Conservation (phyloP, 2,329 filamentous ascomycete genomes). For the Colletotrichum brevisporum region DNA sequence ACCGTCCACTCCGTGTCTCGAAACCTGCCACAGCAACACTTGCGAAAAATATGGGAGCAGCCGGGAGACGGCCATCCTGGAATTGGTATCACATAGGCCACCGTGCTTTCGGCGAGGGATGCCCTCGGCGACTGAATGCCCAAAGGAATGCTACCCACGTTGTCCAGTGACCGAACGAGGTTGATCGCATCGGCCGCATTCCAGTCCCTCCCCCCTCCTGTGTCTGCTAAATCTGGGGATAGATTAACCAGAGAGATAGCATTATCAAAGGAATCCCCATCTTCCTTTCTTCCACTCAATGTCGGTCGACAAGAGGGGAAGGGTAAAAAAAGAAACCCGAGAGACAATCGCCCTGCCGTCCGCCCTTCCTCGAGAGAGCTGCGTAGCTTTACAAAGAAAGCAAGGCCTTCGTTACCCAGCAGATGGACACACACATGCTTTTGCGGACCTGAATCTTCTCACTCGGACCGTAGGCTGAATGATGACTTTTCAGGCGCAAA, state of each 20-base stretch:
- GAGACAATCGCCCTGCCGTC: conserved; percentile 17
- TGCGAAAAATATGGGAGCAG: conserved; percentile 36
- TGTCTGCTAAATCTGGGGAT: conserved; percentile 26
- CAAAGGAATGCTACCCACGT: conserved; percentile 39
- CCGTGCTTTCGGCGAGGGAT: conserved; percentile 39
- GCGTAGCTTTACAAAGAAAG: conserved; percentile 23
- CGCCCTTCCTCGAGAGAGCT: conserved; percentile 20
- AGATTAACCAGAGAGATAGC: conserved; percentile 15
- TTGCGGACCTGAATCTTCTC: neutral
- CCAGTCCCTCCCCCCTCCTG: conserved; percentile 31
- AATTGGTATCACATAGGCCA: conserved; percentile 36
- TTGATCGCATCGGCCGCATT: conserved; percentile 40
- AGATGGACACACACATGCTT: conserved; percentile 3
- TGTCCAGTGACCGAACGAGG: conserved; percentile 38
- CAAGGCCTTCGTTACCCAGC: conserved; percentile 3
- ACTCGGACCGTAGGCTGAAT: too few species aligned
- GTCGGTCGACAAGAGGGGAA: conserved; percentile 26
- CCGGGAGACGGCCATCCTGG: conserved; percentile 31
- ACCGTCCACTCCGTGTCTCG: conserved; percentile 36
- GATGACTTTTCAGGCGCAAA: too few species aligned
- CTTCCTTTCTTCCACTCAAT: conserved; percentile 20
- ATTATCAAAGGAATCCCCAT: conserved; percentile 21
- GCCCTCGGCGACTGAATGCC: conserved; percentile 22
- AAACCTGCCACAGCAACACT: conserved; percentile 39
- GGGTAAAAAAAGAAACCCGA: neutral